A percentile compares a stretch with the other conserved stretches of the same genome.
These are phyloP conservation scores for Colletotrichum scovillei DNA, from an alignment of 2,329 filamentous ascomycete genomes.

Conservation along the genomic window DNA sequence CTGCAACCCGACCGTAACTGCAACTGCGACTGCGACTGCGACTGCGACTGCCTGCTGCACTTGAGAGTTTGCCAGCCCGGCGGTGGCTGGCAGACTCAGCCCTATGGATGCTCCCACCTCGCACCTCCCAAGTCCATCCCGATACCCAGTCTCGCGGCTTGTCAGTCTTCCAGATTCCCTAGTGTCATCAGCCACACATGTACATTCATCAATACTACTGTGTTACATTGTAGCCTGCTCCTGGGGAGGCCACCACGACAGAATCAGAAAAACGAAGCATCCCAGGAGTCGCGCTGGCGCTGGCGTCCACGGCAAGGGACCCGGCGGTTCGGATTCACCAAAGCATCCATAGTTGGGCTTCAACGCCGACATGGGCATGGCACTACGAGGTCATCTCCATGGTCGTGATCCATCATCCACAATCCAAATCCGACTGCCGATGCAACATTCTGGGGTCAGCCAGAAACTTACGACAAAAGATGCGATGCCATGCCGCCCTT, in stretches of 20 bases:
- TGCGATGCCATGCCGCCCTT: not conserved
- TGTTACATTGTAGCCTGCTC: not conserved
- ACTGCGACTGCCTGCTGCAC: not conserved
- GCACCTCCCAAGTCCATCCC: constrained; percentile 12
- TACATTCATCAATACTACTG: not conserved
- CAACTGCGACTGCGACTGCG: not conserved
- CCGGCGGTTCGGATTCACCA: constrained; percentile 9
- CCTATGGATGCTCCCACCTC: constrained; percentile 17
- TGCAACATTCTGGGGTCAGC: not conserved
- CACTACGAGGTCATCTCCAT: not conserved
- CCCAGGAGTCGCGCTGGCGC: not conserved
- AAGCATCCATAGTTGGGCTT: not conserved
- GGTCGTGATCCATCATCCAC: not conserved
- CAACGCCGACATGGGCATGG: not conserved
- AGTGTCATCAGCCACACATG: constrained; percentile 22
- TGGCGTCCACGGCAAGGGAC: constrained; percentile 6
- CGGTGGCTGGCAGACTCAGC: constrained; percentile 27
- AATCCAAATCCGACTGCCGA: not conserved
- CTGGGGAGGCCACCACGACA: not conserved
- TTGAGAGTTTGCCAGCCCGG: not conserved
- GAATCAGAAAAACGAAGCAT: constrained; percentile 19
- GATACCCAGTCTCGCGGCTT: not conserved
- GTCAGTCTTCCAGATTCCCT: not conserved
- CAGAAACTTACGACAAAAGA: not conserved
- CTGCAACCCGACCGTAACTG: not conserved